Base-by-base conservation (phyloP, 2,329 filamentous ascomycete genomes). In the Aspergillus sp. region DNA sequence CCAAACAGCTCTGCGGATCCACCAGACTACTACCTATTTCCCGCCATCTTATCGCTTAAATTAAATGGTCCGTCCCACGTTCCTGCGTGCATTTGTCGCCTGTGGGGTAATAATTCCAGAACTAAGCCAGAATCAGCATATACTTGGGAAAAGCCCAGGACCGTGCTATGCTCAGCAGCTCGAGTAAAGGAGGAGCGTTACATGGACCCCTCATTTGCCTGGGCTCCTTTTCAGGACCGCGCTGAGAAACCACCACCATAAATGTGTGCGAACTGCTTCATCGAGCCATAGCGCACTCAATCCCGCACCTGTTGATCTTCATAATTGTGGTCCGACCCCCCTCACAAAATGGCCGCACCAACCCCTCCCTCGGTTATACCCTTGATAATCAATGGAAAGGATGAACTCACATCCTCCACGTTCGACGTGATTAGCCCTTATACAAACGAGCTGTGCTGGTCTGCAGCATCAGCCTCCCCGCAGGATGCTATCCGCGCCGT, bases 391-490 rank as follows among this genome's bases (percentile, higher is more conserved):
- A 74, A 78, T 50, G 76, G 76, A 54, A 66, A 72, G 45, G 74
- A 78, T 55, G 73, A 74, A 57, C 61, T 65, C 46, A 64, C 71
- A 2, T 50, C 68, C 8, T 60, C 68, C 1, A 72, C 72, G 8
- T 78, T 78, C 62, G 70, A 75, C 38, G 83, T 91, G 22, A 77
- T 81, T 61, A 85, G 82, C 28, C 89, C 89, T 5, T 74, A 76
- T 22, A 81, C 80, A 57, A 69, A 85, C 79, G 61, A 84, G 70
- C 68, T 82, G 30, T 77, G 86, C 52, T 82, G 88, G 74, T 77
- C 83, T 60, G 78, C 83, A 49, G 85, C 84, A 53, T 81, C 83
- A n/a, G 85, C 83, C 19, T 69, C 62, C 82, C 85, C 53, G 4
- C 49, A 70, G 50, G 72, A 76, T 66, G 74, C 74, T 19, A 65